Evolutionary conservation across 169 alveolate species (phyloP).

Genomic region (Plasmodium blacklocki): DNA sequence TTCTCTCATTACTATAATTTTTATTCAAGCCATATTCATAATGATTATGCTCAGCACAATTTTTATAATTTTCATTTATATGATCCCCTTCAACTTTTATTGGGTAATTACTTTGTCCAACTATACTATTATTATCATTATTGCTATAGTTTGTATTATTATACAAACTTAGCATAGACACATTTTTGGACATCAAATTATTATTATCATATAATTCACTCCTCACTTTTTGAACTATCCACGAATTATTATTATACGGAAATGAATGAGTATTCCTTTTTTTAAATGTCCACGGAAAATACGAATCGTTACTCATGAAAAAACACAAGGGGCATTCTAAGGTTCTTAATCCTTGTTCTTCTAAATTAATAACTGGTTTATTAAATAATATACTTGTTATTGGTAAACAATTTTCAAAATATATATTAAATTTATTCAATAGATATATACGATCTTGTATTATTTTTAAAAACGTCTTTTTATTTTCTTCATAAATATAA

Average conservation of each 20-base stretch:
- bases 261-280: neutral
- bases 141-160: neutral
- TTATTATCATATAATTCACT: neutral
- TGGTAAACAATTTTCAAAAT: conserved; percentile 71
- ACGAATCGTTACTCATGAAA: conserved; percentile 30
- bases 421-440: conserved; percentile 49
- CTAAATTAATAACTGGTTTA: conserved; percentile 60
- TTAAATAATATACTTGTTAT: conserved; percentile 63
- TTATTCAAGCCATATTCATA: too few species aligned
- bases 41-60: neutral
- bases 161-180: neutral
- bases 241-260: neutral
- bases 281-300: conserved; percentile 45
- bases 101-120: neutral
- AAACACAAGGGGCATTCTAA: conserved; percentile 74
- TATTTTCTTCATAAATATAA: conserved; percentile 46
- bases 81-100: neutral
- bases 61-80: conserved; percentile 2
- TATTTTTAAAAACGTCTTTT: conserved; percentile 40
- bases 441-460: conserved; percentile 73
- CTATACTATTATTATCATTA: neutral
- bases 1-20: too few species aligned
- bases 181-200: neutral
- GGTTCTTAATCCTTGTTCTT: conserved; percentile 72
- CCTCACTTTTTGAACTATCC: neutral